Percentiles rank a stretch among this genome's conserved stretches.
Evolutionary conservation across 2,329 filamentous ascomycete species (phyloP).

Genomic region (Aspergillus persii): DNA sequence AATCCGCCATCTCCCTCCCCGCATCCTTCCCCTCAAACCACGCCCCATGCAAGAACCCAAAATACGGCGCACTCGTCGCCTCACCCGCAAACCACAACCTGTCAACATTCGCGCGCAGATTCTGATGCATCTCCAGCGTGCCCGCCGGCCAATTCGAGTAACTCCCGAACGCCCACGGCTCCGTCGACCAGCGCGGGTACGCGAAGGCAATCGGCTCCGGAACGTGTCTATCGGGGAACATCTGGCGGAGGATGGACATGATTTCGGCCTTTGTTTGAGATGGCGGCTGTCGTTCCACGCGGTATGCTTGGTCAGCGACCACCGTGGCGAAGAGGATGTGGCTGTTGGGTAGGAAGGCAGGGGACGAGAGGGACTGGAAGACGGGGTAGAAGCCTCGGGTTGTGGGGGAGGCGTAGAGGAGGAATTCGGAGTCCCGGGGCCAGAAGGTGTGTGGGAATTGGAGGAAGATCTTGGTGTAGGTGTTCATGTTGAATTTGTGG

Average conservation of each 20-base stretch:
- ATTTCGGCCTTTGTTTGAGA: conserved; percentile 57
- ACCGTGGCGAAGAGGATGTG: conserved; percentile 67
- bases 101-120: conserved; percentile 61
- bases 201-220: conserved; percentile 60
- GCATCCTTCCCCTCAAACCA: conserved; percentile 56
- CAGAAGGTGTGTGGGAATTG: conserved; percentile 68
- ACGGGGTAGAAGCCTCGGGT: conserved; percentile 56
- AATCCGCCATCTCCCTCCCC: conserved; percentile 37
- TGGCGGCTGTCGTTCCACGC: conserved; percentile 59
- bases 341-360: conserved; percentile 59
- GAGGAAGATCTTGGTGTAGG: conserved; percentile 70
- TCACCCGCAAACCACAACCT: conserved; percentile 65
- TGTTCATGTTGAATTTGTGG: conserved; percentile 64
- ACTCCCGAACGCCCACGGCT: conserved; percentile 56
- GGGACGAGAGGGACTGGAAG: conserved; percentile 60
- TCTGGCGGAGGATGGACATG: conserved; percentile 56
- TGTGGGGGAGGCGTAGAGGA: conserved; percentile 50
- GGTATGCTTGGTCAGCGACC: conserved; percentile 55
- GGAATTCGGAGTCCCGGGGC: conserved; percentile 53
- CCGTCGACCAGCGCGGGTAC: conserved; percentile 58
- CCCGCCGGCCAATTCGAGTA: conserved; percentile 68
- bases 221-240: conserved; percentile 60
- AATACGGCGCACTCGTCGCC: conserved; percentile 61
- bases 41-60: conserved; percentile 63
- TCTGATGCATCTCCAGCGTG: conserved; percentile 64